A percentile compares a stretch with the other conserved stretches of the same genome.
Conservation (phyloP, 768 basidiomycete genomes). For the Steccherinum ochraceum region DNA sequence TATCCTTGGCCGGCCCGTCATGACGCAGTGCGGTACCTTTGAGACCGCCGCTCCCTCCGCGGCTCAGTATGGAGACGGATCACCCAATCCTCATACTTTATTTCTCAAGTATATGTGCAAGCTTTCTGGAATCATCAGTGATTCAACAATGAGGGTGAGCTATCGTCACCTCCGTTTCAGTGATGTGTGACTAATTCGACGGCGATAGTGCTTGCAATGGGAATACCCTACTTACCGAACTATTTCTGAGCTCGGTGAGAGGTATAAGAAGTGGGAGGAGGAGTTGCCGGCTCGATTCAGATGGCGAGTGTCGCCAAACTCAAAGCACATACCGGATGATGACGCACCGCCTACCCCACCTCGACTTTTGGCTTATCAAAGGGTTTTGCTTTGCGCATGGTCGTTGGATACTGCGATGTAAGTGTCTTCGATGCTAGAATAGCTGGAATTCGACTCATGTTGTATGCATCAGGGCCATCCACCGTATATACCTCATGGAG, state of each 20-base stretch:
- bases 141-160: conserved; percentile 37
- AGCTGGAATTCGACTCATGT: too few species aligned
- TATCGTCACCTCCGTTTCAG: too few species aligned
- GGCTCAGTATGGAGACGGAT: conserved; percentile 14
- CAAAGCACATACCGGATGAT: neutral
- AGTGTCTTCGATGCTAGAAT: too few species aligned
- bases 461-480: conserved; percentile 24
- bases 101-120: conserved; percentile 32
- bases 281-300: conserved; percentile 36
- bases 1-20: conserved; percentile 39
- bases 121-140: conserved; percentile 33
- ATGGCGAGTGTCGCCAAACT: conserved; percentile 17
- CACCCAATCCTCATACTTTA: conserved; percentile 29
- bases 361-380: conserved; percentile 31
- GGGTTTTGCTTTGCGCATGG: conserved; percentile 40
- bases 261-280: conserved; percentile 38
- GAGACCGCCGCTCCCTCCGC: conserved; percentile 27
- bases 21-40: conserved; percentile 31
- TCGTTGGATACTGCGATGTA: conserved; percentile 40
- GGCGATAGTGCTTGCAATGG: conserved; percentile 14
- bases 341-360: conserved; percentile 19
- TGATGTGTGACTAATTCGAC: too few species aligned
- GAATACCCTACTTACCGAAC: conserved; percentile 20
- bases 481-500: conserved; percentile 35
- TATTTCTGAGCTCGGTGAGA: conserved; percentile 37